Evolutionary conservation across 2,329 filamentous ascomycete species (phyloP).

Genomic region (Chaetomiaceae sp.): DNA sequence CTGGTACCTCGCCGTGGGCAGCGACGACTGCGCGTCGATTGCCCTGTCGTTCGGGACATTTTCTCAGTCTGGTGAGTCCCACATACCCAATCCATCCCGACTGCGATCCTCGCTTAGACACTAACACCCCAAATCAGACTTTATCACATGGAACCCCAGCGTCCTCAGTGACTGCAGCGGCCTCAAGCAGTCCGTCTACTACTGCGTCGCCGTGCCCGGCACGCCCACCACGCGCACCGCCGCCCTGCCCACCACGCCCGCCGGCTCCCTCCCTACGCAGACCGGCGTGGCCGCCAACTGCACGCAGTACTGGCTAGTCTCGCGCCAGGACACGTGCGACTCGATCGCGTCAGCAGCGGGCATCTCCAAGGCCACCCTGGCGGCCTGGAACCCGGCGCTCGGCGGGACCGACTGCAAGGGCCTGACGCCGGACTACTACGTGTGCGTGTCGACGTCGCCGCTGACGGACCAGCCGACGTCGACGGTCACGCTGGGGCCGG

Average conservation of each 20-base stretch:
- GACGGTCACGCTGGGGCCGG: conserved; percentile 1
- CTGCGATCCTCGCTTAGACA: no score
- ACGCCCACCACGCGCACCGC: neutral
- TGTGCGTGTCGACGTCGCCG: neutral
- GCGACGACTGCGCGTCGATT: neutral
- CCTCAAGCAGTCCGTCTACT: neutral
- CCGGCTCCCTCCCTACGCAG: neutral
- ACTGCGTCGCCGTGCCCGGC: neutral
- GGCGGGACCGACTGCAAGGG: neutral
- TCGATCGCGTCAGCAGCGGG: conserved; percentile 18
- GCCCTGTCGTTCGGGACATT: conserved; percentile 1
- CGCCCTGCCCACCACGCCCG: neutral
- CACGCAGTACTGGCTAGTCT: conserved; percentile 20
- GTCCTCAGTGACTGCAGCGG: neutral
- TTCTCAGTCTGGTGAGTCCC: neutral
- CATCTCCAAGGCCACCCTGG: neutral
- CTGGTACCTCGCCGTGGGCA: neutral
- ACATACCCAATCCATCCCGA: no score
- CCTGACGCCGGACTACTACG: neutral
- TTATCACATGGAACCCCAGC: conserved; percentile 1
- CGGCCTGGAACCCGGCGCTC: conserved; percentile 6
- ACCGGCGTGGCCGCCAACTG: conserved; percentile 10
- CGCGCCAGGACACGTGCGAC: conserved; percentile 19
- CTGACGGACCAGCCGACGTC: neutral
- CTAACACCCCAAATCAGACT: neutral